Evolutionary conservation across 2,329 filamentous ascomycete species (phyloP).

Genomic region (Exophiala phaeomuriformis): DNA sequence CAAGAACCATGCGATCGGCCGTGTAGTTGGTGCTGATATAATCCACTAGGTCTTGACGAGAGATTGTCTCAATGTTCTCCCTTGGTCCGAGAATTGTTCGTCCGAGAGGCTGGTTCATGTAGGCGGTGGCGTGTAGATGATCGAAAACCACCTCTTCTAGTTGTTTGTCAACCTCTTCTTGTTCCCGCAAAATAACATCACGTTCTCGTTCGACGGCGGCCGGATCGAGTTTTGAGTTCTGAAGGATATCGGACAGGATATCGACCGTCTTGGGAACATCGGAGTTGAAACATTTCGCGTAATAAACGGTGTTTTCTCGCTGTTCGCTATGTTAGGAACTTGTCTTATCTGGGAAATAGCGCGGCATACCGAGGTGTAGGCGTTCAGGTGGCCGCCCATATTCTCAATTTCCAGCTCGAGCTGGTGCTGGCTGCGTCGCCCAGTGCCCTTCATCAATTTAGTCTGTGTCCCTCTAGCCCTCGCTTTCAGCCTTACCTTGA

Average conservation of each 20-base stretch:
- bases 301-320: conserved; percentile 99
- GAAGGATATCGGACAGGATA: conserved; percentile 97
- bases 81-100: conserved; percentile 96
- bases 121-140: conserved; percentile 96
- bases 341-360: conserved; percentile 16
- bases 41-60: conserved; percentile 78
- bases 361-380: conserved; percentile 86
- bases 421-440: conserved; percentile 91
- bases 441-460: conserved; percentile 60
- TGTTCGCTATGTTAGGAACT: conserved; percentile 33
- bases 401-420: conserved; percentile 99
- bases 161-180: conserved; percentile 99
- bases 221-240: conserved; percentile 96
- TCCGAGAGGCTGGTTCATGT: conserved; percentile 90
- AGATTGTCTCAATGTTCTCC: conserved; percentile 97
- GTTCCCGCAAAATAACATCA: conserved; percentile 96
- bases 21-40: conserved; percentile 99
- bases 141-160: conserved; percentile 99
- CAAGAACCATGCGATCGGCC: conserved; percentile 97
- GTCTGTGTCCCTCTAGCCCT: not conserved
- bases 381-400: conserved; percentile 98
- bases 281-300: conserved; percentile 97
- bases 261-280: conserved; percentile 95
- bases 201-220: conserved; percentile 92
- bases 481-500: conserved; percentile 64